Evolutionary conservation across 805 yeast genomes (phyloP).

Genomic region (Lipomyces anomalus): DNA sequence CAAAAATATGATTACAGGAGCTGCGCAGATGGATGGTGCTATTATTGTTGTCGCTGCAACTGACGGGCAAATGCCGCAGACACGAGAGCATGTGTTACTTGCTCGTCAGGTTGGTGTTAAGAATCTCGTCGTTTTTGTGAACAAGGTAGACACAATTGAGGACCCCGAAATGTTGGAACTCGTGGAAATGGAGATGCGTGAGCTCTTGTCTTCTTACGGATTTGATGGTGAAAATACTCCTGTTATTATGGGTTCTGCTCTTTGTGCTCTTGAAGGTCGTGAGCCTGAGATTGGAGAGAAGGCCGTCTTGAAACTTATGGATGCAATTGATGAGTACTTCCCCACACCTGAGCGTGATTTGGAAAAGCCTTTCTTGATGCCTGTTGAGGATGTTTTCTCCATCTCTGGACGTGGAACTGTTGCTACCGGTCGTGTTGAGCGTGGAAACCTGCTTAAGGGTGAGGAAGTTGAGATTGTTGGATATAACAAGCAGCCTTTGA

Average conservation of each 20-base stretch:
- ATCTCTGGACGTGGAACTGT: slow-evolving; percentile 99
- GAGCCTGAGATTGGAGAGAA: slow-evolving; percentile 88
- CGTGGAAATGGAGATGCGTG: slow-evolving; percentile 99
- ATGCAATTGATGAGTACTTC: slow-evolving; percentile 87
- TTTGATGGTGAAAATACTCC: slow-evolving; percentile 98
- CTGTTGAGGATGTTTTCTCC: slow-evolving; percentile 95
- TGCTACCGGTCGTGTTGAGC: slow-evolving; percentile 97
- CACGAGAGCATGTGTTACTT: slow-evolving; percentile 95
- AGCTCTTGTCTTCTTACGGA: slow-evolving; percentile 80
- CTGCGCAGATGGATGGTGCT: slow-evolving; percentile 99
- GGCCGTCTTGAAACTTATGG: slow-evolving; percentile 73
- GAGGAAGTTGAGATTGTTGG: slow-evolving; percentile 98
- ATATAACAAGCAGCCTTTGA: slow-evolving; percentile 74
- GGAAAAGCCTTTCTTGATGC: slow-evolving; percentile 94
- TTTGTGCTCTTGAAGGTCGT: slow-evolving; percentile 86
- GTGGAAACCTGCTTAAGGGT: slow-evolving; percentile 96
- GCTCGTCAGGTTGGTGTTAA: slow-evolving; percentile 99
- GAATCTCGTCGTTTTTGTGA: slow-evolving; percentile 92
- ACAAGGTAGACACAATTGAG: slow-evolving; percentile 96
- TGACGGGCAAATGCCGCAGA: slow-evolving; percentile 99
- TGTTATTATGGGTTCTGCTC: slow-evolving; percentile 96
- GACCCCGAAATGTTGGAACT: slow-evolving; percentile 99
- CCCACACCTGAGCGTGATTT: slow-evolving; percentile 97
- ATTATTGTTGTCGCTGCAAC: slow-evolving; percentile 98
- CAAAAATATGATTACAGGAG: slow-evolving; percentile 99